Percentiles rank a stretch among this genome's conserved stretches.
phyloP scores from a whole-genome alignment of 306 rosid genomes.

The Fragaria ananassa region DNA sequence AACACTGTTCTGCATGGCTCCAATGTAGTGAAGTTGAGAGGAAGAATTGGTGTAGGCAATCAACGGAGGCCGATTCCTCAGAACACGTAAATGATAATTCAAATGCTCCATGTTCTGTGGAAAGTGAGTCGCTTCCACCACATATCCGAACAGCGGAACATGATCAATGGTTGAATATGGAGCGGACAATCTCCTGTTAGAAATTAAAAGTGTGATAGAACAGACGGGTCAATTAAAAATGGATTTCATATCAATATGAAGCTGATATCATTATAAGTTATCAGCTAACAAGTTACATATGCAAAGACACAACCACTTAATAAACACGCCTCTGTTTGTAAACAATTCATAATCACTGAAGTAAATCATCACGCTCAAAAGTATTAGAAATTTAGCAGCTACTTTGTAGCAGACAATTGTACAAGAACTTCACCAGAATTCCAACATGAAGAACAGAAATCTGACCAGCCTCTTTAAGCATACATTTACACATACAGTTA shows the following conservation, averaged over 20 bases:
- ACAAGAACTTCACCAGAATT: conserved; percentile 4
- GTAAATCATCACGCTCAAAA: background rate
- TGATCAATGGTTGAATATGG: conserved; percentile 28
- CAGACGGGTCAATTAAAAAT: background rate
- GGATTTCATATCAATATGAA: conserved; percentile 4
- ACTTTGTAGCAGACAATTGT: background rate
- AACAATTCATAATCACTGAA: background rate
- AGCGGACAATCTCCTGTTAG: conserved; percentile 45
- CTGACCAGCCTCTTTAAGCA: background rate
- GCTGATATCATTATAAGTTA: background rate
- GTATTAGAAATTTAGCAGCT: background rate
- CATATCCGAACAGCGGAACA: conserved; percentile 33
- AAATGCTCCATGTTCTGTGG: conserved; percentile 20
- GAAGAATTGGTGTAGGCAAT: conserved; percentile 28
- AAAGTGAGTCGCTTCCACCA: conserved; percentile 26
- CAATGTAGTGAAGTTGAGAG: conserved; percentile 31
- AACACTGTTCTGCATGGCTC: conserved; percentile 33
- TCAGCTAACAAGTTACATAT: background rate
- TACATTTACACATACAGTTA: background rate
- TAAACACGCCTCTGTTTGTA: background rate
- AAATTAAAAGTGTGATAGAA: conserved; percentile 18
- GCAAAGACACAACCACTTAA: background rate
- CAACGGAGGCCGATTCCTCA: conserved; percentile 28
- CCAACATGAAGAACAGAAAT: background rate
- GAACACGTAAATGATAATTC: conserved; percentile 28